Evolutionary conservation across 1,284 basidiomycete genomes (phyloP).

Genomic region (Thelephora terrestris): DNA sequence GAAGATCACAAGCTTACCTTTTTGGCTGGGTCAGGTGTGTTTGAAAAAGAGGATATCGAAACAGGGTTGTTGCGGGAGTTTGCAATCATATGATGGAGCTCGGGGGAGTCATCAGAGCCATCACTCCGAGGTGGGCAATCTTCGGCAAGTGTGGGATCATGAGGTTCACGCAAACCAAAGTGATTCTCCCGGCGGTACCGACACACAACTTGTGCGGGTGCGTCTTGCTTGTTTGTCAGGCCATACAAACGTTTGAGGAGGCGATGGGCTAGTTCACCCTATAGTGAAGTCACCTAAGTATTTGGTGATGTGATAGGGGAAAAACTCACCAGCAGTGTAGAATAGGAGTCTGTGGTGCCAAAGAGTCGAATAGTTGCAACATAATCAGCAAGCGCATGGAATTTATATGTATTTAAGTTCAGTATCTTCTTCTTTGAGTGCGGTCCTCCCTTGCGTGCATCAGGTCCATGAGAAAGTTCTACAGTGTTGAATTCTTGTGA

Average conservation of each 20-base stretch:
- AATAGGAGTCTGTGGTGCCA: too few species aligned
- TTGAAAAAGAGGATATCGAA: conserved; percentile 2
- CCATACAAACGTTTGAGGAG: conserved; percentile 8
- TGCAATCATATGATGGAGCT: too few species aligned
- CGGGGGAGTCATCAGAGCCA: too few species aligned
- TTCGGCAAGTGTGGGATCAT: too few species aligned
- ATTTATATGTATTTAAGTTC: conserved; percentile 12
- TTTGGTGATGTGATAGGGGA: neutral
- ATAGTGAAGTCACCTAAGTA: neutral
- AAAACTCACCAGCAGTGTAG: conserved; percentile 19
- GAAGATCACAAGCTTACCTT: conserved; percentile 12
- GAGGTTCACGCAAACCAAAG: too few species aligned
- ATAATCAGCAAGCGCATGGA: conserved; percentile 15
- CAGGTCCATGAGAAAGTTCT: conserved; percentile 12
- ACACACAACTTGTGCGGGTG: conserved; percentile 4
- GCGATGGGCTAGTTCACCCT: conserved; percentile 16
- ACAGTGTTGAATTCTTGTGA: conserved; percentile 12
- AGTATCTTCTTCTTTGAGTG: conserved; percentile 2
- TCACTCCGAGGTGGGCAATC: too few species aligned
- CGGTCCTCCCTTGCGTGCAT: conserved; percentile 7
- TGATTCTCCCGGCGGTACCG: too few species aligned
- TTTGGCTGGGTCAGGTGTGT: conserved; percentile 13
- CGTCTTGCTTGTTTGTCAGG: too few species aligned
- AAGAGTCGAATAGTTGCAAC: conserved; percentile 11
- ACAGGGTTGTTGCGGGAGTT: neutral